Conservation (phyloP, 2,329 filamentous ascomycete species). For the Sporothrix humicola region DNA sequence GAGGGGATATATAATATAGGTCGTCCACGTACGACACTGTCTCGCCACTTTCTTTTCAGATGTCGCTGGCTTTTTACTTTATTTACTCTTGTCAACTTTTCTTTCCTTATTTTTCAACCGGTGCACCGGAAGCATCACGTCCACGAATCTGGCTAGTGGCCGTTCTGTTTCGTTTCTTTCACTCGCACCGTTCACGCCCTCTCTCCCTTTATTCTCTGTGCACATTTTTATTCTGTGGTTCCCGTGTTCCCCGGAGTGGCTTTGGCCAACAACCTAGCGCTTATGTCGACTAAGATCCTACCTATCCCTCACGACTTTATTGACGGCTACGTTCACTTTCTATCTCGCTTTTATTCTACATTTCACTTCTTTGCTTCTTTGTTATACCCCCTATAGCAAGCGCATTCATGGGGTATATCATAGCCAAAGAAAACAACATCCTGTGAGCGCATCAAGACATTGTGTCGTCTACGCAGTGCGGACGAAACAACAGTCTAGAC, state of each 20-base stretch:
- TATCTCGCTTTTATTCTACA: neutral
- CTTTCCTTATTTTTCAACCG: neutral
- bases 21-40: constrained; percentile 18
- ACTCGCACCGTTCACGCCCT: neutral
- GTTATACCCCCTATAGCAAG: constrained; percentile 17
- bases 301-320: too few relatives aligned
- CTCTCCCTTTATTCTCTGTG: neutral
- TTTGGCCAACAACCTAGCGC: constrained; percentile 20
- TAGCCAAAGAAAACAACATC: neutral
- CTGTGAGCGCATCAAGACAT: neutral
- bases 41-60: neutral
- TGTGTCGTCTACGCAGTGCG: neutral
- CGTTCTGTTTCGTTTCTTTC: neutral
- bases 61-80: neutral
- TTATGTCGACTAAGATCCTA: constrained; percentile 8
- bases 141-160: constrained; percentile 1
- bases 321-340: too few relatives aligned
- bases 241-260: constrained; percentile 18
- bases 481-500: neutral
- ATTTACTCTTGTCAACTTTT: neutral
- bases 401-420: constrained; percentile 5
- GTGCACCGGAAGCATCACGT: too few relatives aligned
- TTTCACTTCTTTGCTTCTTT: neutral
- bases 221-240: neutral
- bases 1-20: constrained; percentile 26